Evolutionary conservation across 1,139 yeast genomes (phyloP), one percentile per base, ranked within the genome.

Genomic region (Insectozyma bohioensis): DNA sequence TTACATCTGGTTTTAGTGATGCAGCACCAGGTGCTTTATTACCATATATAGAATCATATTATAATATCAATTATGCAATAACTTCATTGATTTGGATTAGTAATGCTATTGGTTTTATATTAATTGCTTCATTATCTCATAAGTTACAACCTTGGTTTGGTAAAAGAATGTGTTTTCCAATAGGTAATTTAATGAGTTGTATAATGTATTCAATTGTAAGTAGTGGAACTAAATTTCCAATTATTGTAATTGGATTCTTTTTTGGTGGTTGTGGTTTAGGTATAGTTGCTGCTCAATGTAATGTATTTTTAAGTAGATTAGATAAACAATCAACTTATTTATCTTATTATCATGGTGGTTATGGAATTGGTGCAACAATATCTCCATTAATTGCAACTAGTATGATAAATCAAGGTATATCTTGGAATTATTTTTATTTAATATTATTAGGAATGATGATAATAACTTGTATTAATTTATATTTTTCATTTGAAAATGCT

Each of bases 191-290:
- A 1, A 47, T 56, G 31, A 61, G 67, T 13, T 41, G 59, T 14
- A 33, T 62, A 5, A 69, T 70, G 62, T 71, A 58, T 45, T 51
- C 65, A 0, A 49, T 72, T 4, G 65, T 67, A n/a, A 46, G 63
- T 29, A 65, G 67, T 29, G 66, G 66, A 1, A 48, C 65, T 5
- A 39, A 41, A 2, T 64, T 59, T 31, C 53, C 78, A 40, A 41
- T 71, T 4, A 65, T 73, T 9, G 78, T 75, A 11, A 50, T 68
- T 25, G 83, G 68, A 0, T 78, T 72, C 46, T 75, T 72, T 48
- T 57, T 78, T 43, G 80, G 80, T 2, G 86, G 86, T 0, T 48
- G 75, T 28, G 87, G 85, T 1, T 51, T 65, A 20, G 85, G 84
- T 1, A 54, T 66, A n/a, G 67, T 71, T 2, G 61, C 75, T 22